These are phyloP conservation scores for Ogataea glucozyma DNA, from an alignment of 805 yeast genomes.

Conservation along the genomic window DNA sequence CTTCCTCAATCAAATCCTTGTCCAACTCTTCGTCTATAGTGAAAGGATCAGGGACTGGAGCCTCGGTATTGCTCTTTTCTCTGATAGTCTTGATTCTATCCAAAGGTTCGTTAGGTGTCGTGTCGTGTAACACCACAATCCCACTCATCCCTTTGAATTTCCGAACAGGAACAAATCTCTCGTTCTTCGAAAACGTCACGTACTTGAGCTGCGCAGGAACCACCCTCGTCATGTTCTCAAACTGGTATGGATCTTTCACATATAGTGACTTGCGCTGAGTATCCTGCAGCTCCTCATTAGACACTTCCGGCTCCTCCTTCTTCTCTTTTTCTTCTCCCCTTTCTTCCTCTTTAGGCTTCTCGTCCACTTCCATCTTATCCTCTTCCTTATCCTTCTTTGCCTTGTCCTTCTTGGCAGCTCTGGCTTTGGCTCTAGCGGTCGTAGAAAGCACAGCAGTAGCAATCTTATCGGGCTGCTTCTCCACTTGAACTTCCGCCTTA, in stretches of 20 bases:
- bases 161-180: conserved; percentile 80
- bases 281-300: conserved; percentile 33
- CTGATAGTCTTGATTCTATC: conserved; percentile 81
- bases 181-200: conserved; percentile 73
- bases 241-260: conserved; percentile 63
- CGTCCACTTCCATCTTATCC: conserved; percentile 43
- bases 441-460: conserved; percentile 94
- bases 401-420: conserved; percentile 65
- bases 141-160: conserved; percentile 70
- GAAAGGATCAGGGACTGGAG: conserved; percentile 73
- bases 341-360: conserved; percentile 29
- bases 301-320: conserved; percentile 22
- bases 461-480: conserved; percentile 82
- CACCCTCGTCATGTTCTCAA: conserved; percentile 82
- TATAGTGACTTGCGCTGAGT: conserved; percentile 44
- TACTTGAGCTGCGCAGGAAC: conserved; percentile 85
- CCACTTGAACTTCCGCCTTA: conserved; percentile 73
- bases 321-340: conserved; percentile 18
- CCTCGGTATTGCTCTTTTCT: conserved; percentile 71
- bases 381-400: conserved; percentile 41
- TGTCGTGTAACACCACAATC: conserved; percentile 69
- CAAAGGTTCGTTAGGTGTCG: conserved; percentile 56
- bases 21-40: conserved; percentile 50
- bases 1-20: conserved; percentile 29
- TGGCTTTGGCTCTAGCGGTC: conserved; percentile 89